These are phyloP conservation scores for Coemansia sp. DNA, from an alignment of 192 early-diverging fungal species.

Conservation along the genomic window DNA sequence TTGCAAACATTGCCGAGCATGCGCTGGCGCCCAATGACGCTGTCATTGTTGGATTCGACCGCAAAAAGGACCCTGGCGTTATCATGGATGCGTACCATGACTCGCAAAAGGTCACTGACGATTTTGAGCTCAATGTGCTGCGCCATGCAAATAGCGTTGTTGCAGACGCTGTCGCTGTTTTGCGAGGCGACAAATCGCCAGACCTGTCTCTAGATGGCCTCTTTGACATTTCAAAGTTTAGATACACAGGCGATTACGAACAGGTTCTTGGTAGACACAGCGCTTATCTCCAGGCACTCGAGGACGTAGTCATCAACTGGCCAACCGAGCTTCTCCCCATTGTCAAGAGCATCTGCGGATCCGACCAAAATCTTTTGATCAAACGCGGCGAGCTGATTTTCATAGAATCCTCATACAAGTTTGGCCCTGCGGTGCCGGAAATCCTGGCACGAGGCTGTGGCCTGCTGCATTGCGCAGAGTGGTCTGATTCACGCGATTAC, in stretches of 20 bases:
- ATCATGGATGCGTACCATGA: constrained; percentile 88
- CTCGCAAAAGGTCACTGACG: constrained; percentile 66
- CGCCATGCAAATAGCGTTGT: constrained; percentile 75
- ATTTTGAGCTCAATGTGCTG: constrained; percentile 86
- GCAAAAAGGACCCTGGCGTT: constrained; percentile 66
- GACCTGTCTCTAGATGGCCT: constrained; percentile 17
- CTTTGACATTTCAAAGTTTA: constrained; percentile 66
- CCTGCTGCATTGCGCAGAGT: constrained; percentile 53
- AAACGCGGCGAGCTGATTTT: constrained; percentile 79
- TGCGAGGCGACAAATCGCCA: background rate
- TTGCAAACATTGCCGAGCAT: constrained; percentile 56
- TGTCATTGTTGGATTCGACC: constrained; percentile 85
- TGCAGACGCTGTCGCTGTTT: constrained; percentile 24
- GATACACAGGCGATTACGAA: constrained; percentile 76
- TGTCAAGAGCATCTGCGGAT: constrained; percentile 19
- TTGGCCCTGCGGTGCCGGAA: constrained; percentile 57
- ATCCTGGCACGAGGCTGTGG: constrained; percentile 54
- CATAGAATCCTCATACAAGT: constrained; percentile 91
- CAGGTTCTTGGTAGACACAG: constrained; percentile 72
- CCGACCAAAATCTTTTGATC: constrained; percentile 48
- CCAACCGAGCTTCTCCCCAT: constrained; percentile 16
- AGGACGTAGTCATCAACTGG: constrained; percentile 57
- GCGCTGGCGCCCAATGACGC: constrained; percentile 70
- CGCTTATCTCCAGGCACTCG: constrained; percentile 69
- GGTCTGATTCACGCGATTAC: constrained; percentile 56